phyloP scores from a whole-genome alignment of 2,329 filamentous ascomycete species.

The Epichloe coenophiala region DNA sequence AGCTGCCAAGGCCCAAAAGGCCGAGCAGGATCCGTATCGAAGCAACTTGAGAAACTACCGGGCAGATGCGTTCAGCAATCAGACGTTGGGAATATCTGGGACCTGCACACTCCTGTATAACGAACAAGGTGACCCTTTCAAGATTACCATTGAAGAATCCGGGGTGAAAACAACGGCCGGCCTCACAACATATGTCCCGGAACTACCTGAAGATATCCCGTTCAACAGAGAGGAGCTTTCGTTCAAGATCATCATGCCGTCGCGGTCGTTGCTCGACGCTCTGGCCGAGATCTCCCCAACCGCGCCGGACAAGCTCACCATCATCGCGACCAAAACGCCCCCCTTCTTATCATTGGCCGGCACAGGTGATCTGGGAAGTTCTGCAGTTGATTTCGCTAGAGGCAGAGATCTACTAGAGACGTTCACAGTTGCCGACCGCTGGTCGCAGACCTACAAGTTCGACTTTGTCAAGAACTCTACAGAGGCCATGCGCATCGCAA shows the following conservation, averaged over 20 bases:
- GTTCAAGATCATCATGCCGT: slow-evolving; percentile 92
- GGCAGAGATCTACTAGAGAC: slow-evolving; percentile 60
- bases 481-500: slow-evolving; percentile 85
- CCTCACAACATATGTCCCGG: slow-evolving; percentile 74
- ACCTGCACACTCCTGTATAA: slow-evolving; percentile 75
- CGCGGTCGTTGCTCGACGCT: slow-evolving; percentile 57
- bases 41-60: slow-evolving; percentile 49
- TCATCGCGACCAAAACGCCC: slow-evolving; percentile 48
- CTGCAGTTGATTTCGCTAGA: slow-evolving; percentile 52
- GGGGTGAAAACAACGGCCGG: slow-evolving; percentile 83
- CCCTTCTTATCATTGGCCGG: slow-evolving; percentile 67
- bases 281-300: slow-evolving; percentile 57
- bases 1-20: slow-evolving; percentile 40
- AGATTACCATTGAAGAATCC: slow-evolving; percentile 73
- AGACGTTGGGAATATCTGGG: slow-evolving; percentile 69
- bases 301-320: slow-evolving; percentile 57
- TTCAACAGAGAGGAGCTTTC: slow-evolving; percentile 67
- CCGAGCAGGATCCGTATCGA: slow-evolving; percentile 45
- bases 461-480: slow-evolving; percentile 71
- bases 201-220: slow-evolving; percentile 67
- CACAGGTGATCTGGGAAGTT: slow-evolving; percentile 41
- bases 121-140: slow-evolving; percentile 62
- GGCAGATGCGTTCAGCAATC: slow-evolving; percentile 67
- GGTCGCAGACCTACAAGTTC: slow-evolving; percentile 72
- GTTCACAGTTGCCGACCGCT: slow-evolving; percentile 47